Conservation (phyloP, 306 rosid genomes). For the Trichosanthes cucumerina region DNA sequence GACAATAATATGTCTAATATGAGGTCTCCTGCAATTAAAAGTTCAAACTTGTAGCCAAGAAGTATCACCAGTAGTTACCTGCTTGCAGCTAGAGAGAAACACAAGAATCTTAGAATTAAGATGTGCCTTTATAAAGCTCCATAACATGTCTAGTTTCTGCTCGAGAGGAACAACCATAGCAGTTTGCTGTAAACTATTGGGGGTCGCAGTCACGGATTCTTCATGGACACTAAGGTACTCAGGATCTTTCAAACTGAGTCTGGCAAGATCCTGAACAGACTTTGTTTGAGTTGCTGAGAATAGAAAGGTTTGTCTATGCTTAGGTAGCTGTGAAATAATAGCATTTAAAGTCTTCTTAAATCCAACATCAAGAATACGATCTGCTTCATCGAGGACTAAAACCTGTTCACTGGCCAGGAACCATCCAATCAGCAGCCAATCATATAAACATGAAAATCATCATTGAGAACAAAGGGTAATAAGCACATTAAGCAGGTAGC, state of each 20-base stretch:
- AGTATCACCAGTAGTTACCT: slow-evolving; percentile 30
- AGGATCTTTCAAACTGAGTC: slow-evolving; percentile 94
- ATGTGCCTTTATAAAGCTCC: slow-evolving; percentile 90
- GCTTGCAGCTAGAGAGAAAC: slow-evolving; percentile 81
- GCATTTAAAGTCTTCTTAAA: slow-evolving; percentile 73
- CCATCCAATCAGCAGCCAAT: slow-evolving; percentile 25
- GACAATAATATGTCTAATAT: neutral
- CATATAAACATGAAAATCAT: neutral
- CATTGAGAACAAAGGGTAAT: neutral
- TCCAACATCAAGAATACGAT: slow-evolving; percentile 73
- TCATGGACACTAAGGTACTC: slow-evolving; percentile 90
- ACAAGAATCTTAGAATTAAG: slow-evolving; percentile 68
- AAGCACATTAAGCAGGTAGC: neutral
- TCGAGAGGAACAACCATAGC: slow-evolving; percentile 70
- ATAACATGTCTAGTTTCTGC: slow-evolving; percentile 70
- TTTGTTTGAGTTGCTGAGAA: slow-evolving; percentile 94
- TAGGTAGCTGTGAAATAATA: slow-evolving; percentile 79
- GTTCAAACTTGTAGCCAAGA: neutral
- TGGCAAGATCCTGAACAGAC: slow-evolving; percentile 77
- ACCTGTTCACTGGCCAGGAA: slow-evolving; percentile 51
- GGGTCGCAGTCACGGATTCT: slow-evolving; percentile 77
- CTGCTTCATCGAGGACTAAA: slow-evolving; percentile 93
- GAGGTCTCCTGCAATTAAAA: slow-evolving; percentile 7
- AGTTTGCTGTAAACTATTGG: slow-evolving; percentile 60
- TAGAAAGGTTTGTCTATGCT: slow-evolving; percentile 74